Base-by-base conservation (phyloP, 73 alveolate genomes). In the Paraurostyla sp. region DNA sequence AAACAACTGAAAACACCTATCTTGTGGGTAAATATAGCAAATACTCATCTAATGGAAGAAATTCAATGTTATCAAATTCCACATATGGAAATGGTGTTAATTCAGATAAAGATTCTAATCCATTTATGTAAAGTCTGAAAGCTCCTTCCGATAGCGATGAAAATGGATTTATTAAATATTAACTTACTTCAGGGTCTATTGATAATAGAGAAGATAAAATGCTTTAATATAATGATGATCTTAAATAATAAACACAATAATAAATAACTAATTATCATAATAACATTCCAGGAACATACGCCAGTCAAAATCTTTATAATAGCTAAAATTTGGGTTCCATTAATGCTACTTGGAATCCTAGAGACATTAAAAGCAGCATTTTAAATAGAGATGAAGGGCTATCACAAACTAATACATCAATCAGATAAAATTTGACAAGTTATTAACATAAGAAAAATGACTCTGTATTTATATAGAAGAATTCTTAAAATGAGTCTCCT, bases 301-400 rank as follows among this genome's bases (percentile, higher is more conserved):
- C 69, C 30, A 6, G 23, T 52, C 69, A 52, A 52, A 29, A 60
- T 60, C 9, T 29, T 16, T 16, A 20, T 7, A 60, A 60, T 29
- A 60, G 78, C 78, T n/a, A n/a, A n/a, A n/a, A n/a, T n/a, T n/a
- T n/a, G n/a, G n/a, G n/a, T n/a, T n/a, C n/a, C n/a, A n/a, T n/a
- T n/a, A n/a, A n/a, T n/a, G n/a, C n/a, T n/a, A 60, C 78, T 30
- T 60, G 78, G 78, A 60, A 60, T 33, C 78, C 78, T 9, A 60
- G 50, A 60, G 78, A 60, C 25, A 13, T 60, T 3, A 60, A 60
- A 60, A 60, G 78, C 25, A 60, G 22, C 51, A 29, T 60, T 60
- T 60, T 30, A 29, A 60, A 60, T 33, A 25, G 50, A 30, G 78
- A 60, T 7, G 78, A 60, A 23, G 22, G 25, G n/a, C n/a, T n/a